phyloP scores from a whole-genome alignment of 2,329 filamentous ascomycete species.

The Botrytis galanthina region DNA sequence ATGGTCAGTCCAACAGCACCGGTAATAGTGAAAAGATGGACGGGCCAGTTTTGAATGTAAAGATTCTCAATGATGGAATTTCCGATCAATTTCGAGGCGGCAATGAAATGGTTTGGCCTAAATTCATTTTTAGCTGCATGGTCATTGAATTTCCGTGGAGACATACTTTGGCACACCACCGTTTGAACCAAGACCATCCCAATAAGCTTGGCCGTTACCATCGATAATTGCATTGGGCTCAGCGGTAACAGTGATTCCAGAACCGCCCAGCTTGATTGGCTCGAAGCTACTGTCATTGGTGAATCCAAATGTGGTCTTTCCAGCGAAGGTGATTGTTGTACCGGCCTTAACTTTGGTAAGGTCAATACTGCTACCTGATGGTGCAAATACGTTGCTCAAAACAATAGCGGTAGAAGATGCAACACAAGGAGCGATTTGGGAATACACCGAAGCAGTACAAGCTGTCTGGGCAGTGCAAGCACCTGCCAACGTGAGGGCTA shows the following conservation, averaged over 20 bases:
- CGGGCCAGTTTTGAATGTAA: conserved; percentile 53
- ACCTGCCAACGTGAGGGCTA: conserved; percentile 2
- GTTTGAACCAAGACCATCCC: conserved; percentile 59
- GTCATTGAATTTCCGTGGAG: background rate
- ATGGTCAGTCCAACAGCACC: conserved; percentile 45
- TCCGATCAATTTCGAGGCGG: conserved; percentile 50
- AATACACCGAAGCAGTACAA: conserved; percentile 40
- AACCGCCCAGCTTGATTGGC: conserved; percentile 52
- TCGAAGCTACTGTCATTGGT: conserved; percentile 32
- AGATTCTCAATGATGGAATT: conserved; percentile 49
- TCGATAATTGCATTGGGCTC: conserved; percentile 54
- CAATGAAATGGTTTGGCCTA: conserved; percentile 59
- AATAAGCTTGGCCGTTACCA: conserved; percentile 52
- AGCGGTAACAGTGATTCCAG: conserved; percentile 52
- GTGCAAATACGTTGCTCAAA: conserved; percentile 55
- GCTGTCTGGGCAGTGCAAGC: conserved; percentile 1
- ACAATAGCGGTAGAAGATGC: conserved; percentile 53
- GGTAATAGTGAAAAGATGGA: conserved; percentile 50
- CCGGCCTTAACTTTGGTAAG: conserved; percentile 51
- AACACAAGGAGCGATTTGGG: conserved; percentile 49
- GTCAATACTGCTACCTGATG: conserved; percentile 56
- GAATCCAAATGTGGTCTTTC: conserved; percentile 48
- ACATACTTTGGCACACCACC: conserved; percentile 45
- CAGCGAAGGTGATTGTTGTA: conserved; percentile 59
- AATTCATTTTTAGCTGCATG: conserved; percentile 33